phyloP scores from a whole-genome alignment of 805 yeast species.

The Maudiozyma barnettii region DNA sequence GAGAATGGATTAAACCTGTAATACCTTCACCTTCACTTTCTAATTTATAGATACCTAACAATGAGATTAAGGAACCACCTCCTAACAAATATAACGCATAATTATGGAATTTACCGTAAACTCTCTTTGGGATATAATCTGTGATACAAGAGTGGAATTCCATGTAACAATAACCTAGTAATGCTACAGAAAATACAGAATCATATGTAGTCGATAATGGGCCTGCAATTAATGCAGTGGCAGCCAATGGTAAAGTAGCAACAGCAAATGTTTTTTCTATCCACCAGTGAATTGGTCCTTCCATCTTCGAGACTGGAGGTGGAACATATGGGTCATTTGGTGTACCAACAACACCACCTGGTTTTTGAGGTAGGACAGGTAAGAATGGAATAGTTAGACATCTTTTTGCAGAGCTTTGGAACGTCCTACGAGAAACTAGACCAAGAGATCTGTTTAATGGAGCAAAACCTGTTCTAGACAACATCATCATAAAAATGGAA shows the following conservation, averaged over 20 bases:
- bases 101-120: constrained; percentile 67
- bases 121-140: constrained; percentile 84
- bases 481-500: constrained; percentile 9
- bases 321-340: constrained; percentile 78
- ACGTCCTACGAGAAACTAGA: constrained; percentile 8
- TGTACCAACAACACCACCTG: constrained; percentile 86
- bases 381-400: constrained; percentile 37
- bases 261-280: constrained; percentile 66
- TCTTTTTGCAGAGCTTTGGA: constrained; percentile 25
- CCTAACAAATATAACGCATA: constrained; percentile 59
- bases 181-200: constrained; percentile 52
- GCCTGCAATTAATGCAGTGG: constrained; percentile 65
- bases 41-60: constrained; percentile 73
- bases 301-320: constrained; percentile 53
- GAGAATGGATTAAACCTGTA: constrained; percentile 32
- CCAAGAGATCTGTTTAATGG: constrained; percentile 4
- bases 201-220: constrained; percentile 62
- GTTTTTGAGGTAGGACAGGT: constrained; percentile 66
- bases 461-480: constrained; percentile 2
- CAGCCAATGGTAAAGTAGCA: constrained; percentile 65
- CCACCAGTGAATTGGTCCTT: constrained; percentile 93
- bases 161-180: constrained; percentile 70
- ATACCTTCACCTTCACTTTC: constrained; percentile 78
- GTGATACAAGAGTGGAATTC: constrained; percentile 88
- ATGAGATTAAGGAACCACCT: constrained; percentile 59